Conservation (phyloP, 371 early-diverging fungal species). For the Entomophthora muscae region DNA sequence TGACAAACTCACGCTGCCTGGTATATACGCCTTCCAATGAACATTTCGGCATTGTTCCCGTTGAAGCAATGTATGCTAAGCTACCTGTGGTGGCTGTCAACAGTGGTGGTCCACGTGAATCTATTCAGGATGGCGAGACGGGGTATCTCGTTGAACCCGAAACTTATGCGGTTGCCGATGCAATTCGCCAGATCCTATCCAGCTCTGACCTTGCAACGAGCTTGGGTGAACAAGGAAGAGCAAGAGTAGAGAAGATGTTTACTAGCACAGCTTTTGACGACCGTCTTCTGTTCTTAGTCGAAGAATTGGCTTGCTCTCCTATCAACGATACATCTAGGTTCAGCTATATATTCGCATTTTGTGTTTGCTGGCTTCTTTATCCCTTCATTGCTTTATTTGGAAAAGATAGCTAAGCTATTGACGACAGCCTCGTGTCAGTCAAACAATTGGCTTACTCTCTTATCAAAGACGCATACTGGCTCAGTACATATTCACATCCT, state of each 20-base stretch:
- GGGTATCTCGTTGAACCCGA: conserved; percentile 52
- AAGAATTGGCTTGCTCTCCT: not conserved
- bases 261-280: not conserved
- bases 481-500: too few species aligned
- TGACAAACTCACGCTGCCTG: conserved; percentile 38
- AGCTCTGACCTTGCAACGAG: conserved; percentile 11
- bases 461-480: too few species aligned
- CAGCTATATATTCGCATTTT: not conserved
- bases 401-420: too few species aligned
- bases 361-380: not conserved
- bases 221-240: conserved; percentile 10
- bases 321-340: not conserved
- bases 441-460: too few species aligned
- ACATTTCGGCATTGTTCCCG: conserved; percentile 92
- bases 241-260: not conserved
- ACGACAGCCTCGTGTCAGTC: too few species aligned
- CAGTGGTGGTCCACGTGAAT: conserved; percentile 75
- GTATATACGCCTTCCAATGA: conserved; percentile 88
- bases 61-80: conserved; percentile 84
- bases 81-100: conserved; percentile 77
- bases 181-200: conserved; percentile 26
- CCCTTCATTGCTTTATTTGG: not conserved
- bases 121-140: conserved; percentile 47
- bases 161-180: conserved; percentile 40
- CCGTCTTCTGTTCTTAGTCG: not conserved